phyloP scores from a whole-genome alignment of 257 asterid species.

The Salvia miltiorrhiza region DNA sequence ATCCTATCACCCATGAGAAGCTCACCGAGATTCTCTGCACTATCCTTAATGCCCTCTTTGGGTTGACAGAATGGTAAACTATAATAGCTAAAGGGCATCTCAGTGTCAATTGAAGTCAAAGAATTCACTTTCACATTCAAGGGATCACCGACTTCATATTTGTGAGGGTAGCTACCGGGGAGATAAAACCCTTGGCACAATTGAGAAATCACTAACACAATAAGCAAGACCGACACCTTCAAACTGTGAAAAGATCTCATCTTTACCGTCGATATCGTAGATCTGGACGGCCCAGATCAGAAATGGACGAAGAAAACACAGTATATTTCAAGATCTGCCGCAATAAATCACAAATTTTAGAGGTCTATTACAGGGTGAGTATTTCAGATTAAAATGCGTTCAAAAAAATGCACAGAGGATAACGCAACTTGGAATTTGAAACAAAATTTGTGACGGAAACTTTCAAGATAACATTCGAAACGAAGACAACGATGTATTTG shows the following conservation, averaged over 20 bases:
- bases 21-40: conserved; percentile 85
- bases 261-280: conserved; percentile 35
- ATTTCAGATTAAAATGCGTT: conserved; percentile 19
- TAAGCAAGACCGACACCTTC: conserved; percentile 54
- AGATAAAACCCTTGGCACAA: conserved; percentile 69
- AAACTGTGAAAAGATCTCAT: conserved; percentile 48
- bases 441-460: conserved; percentile 9
- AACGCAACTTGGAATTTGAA: background rate
- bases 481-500: background rate
- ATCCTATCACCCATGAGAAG: conserved; percentile 89
- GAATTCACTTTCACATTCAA: conserved; percentile 79
- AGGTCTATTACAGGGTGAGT: background rate
- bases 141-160: conserved; percentile 58
- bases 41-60: conserved; percentile 66
- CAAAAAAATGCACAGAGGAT: background rate
- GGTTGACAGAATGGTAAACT: conserved; percentile 75
- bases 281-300: conserved; percentile 64
- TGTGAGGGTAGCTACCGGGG: conserved; percentile 85
- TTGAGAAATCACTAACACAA: conserved; percentile 35
- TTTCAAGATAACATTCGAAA: background rate
- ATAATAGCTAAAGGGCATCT: conserved; percentile 72
- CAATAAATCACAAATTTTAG: conserved; percentile 10
- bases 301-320: conserved; percentile 12
- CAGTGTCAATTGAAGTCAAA: conserved; percentile 79
- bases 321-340: conserved; percentile 32